These are phyloP conservation scores for Lyophyllum atratum DNA, from an alignment of 768 basidiomycete species.

Conservation along the genomic window DNA sequence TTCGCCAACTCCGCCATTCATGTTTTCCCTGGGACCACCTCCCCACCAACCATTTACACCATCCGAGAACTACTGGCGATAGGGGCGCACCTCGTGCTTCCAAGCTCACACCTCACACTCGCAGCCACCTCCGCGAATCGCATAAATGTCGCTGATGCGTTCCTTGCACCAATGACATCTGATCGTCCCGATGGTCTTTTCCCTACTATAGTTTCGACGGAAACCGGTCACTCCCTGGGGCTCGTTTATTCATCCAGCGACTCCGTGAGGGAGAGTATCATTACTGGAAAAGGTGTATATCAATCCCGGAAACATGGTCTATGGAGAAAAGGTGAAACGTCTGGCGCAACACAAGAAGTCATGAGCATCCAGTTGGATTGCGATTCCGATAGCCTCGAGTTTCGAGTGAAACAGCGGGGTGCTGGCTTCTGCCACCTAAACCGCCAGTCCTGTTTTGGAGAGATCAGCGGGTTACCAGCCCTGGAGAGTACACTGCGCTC, in stretches of 20 bases:
- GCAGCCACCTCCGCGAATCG: conserved; percentile 51
- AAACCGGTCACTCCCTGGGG: conserved; percentile 79
- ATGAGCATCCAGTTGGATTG: conserved; percentile 85
- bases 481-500: conserved; percentile 79
- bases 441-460: conserved; percentile 88
- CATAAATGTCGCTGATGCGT: conserved; percentile 81
- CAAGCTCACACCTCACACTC: conserved; percentile 69
- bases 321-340: conserved; percentile 97
- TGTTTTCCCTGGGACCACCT: conserved; percentile 52
- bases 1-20: conserved; percentile 65
- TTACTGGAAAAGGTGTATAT: conserved; percentile 90
- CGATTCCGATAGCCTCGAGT: conserved; percentile 90
- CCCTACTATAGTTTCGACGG: conserved; percentile 87
- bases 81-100: conserved; percentile 70
- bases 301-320: conserved; percentile 95
- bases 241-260: conserved; percentile 93
- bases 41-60: conserved; percentile 55
- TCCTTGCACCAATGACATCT: conserved; percentile 78
- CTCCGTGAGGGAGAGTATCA: conserved; percentile 84
- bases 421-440: conserved; percentile 94
- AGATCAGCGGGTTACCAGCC: conserved; percentile 71
- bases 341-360: conserved; percentile 90
- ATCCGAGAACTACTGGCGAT: conserved; percentile 63
- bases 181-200: conserved; percentile 93
- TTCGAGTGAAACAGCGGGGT: conserved; percentile 87